Percentiles rank a stretch among this genome's conserved stretches.
Evolutionary conservation across 2,329 filamentous ascomycete species (phyloP).

Genomic region (Elsinoe ampelina): DNA sequence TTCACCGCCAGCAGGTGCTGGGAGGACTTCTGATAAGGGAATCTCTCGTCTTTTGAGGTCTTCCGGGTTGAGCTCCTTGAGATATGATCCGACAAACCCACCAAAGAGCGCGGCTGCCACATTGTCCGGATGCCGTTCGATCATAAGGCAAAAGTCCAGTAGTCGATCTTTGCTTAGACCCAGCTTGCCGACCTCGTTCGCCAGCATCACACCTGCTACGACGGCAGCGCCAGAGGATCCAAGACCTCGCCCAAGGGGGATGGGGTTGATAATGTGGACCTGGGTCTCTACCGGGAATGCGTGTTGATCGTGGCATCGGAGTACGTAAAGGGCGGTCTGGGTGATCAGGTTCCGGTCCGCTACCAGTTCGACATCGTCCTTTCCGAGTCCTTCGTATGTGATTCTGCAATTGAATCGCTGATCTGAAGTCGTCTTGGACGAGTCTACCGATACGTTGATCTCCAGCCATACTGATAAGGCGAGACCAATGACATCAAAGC

Average conservation of each 20-base stretch:
- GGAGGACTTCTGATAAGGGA: slow-evolving; percentile 85
- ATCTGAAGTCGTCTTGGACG: slow-evolving; percentile 41
- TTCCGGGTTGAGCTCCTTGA: slow-evolving; percentile 82
- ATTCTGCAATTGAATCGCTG: slow-evolving; percentile 75
- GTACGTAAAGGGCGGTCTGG: slow-evolving; percentile 84
- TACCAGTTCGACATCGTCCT: slow-evolving; percentile 70
- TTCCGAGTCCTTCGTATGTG: slow-evolving; percentile 78
- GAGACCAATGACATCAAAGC: slow-evolving; percentile 95
- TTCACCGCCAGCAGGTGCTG: slow-evolving; percentile 77
- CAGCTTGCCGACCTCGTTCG: slow-evolving; percentile 77
- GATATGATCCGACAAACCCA: slow-evolving; percentile 92
- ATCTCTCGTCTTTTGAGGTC: slow-evolving; percentile 89
- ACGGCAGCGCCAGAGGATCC: slow-evolving; percentile 95
- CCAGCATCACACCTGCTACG: slow-evolving; percentile 87
- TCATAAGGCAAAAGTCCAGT: slow-evolving; percentile 96
- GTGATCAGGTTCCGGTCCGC: slow-evolving; percentile 89
- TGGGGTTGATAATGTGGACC: slow-evolving; percentile 91
- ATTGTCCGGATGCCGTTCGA: slow-evolving; percentile 85
- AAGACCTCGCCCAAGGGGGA: slow-evolving; percentile 81
- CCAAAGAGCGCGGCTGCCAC: slow-evolving; percentile 92
- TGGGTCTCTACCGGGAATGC: slow-evolving; percentile 77
- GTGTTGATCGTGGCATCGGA: slow-evolving; percentile 82
- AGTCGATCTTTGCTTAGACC: slow-evolving; percentile 69
- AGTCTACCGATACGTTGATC: slow-evolving; percentile 68
- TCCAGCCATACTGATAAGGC: slow-evolving; percentile 91